phyloP scores from a whole-genome alignment of 2,329 filamentous ascomycete genomes.

The Pestalotiopsis sp. region DNA sequence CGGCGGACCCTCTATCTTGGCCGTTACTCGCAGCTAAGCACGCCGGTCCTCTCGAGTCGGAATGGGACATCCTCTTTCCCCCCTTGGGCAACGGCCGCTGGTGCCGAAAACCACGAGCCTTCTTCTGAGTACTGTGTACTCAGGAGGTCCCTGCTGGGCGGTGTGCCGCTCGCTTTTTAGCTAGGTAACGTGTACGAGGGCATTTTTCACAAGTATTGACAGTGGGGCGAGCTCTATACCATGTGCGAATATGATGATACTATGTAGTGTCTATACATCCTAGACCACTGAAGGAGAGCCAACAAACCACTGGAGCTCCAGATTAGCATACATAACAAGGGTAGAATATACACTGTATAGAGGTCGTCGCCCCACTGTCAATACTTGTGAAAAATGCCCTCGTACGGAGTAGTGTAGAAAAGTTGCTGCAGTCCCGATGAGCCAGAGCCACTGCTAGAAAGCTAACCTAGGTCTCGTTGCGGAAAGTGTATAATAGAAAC shows the following conservation, averaged over 20 bases:
- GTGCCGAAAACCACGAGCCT: not conserved
- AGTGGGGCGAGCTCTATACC: too few species aligned
- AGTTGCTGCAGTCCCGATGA: not conserved
- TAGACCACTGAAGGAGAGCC: too few species aligned
- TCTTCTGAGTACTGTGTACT: not conserved
- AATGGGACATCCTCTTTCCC: not conserved
- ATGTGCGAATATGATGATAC: too few species aligned
- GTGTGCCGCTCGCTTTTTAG: not conserved
- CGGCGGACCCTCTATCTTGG: not conserved
- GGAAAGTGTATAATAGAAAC: not conserved
- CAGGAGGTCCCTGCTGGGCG: not conserved
- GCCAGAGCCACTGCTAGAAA: not conserved
- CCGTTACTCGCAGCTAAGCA: not conserved
- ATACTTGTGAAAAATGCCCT: too few species aligned
- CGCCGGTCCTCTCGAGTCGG: not conserved
- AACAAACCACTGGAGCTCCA: too few species aligned
- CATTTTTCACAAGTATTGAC: too few species aligned
- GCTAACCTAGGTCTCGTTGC: not conserved
- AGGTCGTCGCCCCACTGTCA: too few species aligned
- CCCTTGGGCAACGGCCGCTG: constrained; percentile 1
- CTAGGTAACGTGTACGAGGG: not conserved
- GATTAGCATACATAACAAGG: too few species aligned
- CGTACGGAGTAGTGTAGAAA: not conserved
- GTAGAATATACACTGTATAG: too few species aligned
- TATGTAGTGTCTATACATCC: too few species aligned